These are phyloP conservation scores for Globomyces pollinis-pini DNA, from an alignment of 192 early-diverging fungal species.

Conservation along the genomic window DNA sequence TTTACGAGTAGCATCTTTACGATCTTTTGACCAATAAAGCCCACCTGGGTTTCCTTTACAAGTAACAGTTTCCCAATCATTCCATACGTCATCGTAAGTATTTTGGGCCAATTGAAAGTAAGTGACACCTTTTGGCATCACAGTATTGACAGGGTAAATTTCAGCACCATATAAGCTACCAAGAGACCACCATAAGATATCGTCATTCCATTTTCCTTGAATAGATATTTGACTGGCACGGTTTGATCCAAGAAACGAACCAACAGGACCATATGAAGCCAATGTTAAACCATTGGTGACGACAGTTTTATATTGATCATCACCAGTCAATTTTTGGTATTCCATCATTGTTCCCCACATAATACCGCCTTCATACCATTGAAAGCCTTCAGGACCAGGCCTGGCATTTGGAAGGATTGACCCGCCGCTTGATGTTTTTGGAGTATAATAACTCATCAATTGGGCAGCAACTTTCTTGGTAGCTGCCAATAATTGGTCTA, in stretches of 20 bases:
- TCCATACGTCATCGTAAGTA: slow-evolving; percentile 25
- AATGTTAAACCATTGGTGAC: neutral
- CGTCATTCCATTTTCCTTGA: slow-evolving; percentile 16
- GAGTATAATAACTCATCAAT: slow-evolving; percentile 1
- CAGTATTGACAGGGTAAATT: too few relatives aligned
- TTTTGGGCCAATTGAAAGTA: slow-evolving; percentile 18
- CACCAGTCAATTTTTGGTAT: neutral
- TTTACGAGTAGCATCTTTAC: slow-evolving; percentile 7
- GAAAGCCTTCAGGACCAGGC: neutral
- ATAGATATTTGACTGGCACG: neutral
- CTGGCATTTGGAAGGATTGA: too few relatives aligned
- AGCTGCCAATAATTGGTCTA: too few relatives aligned
- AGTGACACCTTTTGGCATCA: slow-evolving; percentile 16
- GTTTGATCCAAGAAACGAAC: slow-evolving; percentile 1
- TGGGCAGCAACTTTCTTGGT: neutral
- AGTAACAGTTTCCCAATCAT: slow-evolving; percentile 20
- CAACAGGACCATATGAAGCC: slow-evolving; percentile 5
- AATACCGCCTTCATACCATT: slow-evolving; percentile 11
- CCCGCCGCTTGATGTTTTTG: neutral
- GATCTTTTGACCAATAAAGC: slow-evolving; percentile 34
- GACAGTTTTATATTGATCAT: neutral
- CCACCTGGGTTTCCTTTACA: slow-evolving; percentile 42
- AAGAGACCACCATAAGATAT: slow-evolving; percentile 12
- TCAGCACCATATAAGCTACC: slow-evolving; percentile 1
- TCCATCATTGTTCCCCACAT: slow-evolving; percentile 7